phyloP scores from a whole-genome alignment of 768 basidiomycete genomes.

The Trametes villosa region DNA sequence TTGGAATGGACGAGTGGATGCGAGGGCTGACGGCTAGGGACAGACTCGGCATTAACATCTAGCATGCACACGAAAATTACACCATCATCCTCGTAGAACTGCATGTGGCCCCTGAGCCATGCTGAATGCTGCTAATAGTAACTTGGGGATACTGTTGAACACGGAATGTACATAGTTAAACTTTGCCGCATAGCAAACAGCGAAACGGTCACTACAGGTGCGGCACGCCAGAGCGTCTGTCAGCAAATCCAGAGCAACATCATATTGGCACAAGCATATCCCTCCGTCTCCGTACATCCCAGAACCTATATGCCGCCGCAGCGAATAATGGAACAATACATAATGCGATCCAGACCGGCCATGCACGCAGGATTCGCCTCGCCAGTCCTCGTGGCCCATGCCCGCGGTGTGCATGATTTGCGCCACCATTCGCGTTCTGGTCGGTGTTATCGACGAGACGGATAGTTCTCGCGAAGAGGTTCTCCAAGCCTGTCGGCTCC shows the following conservation, averaged over 20 bases:
- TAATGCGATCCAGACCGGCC: slow-evolving; percentile 7
- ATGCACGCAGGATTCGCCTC: slow-evolving; percentile 5
- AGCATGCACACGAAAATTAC: background rate
- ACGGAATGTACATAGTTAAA: too few relatives aligned
- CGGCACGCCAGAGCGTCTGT: too few relatives aligned
- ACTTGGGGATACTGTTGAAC: too few relatives aligned
- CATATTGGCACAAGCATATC: background rate
- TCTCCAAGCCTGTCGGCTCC: slow-evolving; percentile 76
- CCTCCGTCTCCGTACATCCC: slow-evolving; percentile 15
- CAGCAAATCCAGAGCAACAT: background rate
- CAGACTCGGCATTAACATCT: slow-evolving; percentile 47
- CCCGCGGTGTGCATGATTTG: background rate
- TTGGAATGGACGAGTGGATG: background rate
- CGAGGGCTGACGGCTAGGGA: background rate
- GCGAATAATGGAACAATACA: slow-evolving; percentile 16
- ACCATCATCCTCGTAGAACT: background rate
- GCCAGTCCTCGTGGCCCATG: background rate
- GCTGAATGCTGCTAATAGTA: too few relatives aligned
- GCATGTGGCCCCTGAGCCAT: too few relatives aligned
- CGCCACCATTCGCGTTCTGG: background rate
- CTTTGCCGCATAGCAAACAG: too few relatives aligned
- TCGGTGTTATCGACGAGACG: slow-evolving; percentile 29
- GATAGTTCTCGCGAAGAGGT: slow-evolving; percentile 64
- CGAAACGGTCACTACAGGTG: too few relatives aligned
- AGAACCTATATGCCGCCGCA: slow-evolving; percentile 8